Evolutionary conservation across 208 protist genomes (phyloP), one percentile per base, ranked within the genome.

Genomic region (Crithidia bombi): DNA sequence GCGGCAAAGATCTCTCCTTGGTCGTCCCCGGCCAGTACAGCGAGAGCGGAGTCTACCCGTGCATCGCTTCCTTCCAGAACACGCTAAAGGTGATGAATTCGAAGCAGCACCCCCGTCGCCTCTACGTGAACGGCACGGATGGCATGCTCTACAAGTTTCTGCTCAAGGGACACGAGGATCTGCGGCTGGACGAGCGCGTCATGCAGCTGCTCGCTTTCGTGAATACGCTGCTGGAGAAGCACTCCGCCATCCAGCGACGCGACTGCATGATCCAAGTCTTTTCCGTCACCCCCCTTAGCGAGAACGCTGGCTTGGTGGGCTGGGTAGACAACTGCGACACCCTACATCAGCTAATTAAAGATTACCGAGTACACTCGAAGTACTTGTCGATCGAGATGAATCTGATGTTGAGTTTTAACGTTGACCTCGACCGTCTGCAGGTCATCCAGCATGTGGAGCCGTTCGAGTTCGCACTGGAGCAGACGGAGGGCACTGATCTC

Each of bases 131-230:
- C 58, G 98, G 98, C 47, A 96, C 81, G 17, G 97, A 99, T 80
- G 98, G 98, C 26, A 62, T 90, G 3, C 62, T 94, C 30, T 99
- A 99, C 85, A 90, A 94, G 70, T 99, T 99, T 87, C 84, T 99
- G 32, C 89, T 99, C 28, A 99, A 99, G 74, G 99, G 98, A 25
- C 96, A 98, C 74, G 98, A 99, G 83, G 97, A 99, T 72, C 75
- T 99, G 32, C 86, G 98, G 30, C 93, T 99, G 83, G 99, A 99
- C 81, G 99, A 99, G 86, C 89, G 99, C 32, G 99, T 99, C 26
- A 99, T 99, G 99, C 98, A 99, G 89, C 94, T 99, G 51, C 98
- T 99, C 69, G 97, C 96, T 1, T 96, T 99, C 51, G 98, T 99
- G 23, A 99, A 99, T 88, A 99, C 92, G 21, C 92, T 99, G 28